These are phyloP conservation scores for Alnus rubra DNA, from an alignment of 306 rosid genomes.

Conservation along the genomic window DNA sequence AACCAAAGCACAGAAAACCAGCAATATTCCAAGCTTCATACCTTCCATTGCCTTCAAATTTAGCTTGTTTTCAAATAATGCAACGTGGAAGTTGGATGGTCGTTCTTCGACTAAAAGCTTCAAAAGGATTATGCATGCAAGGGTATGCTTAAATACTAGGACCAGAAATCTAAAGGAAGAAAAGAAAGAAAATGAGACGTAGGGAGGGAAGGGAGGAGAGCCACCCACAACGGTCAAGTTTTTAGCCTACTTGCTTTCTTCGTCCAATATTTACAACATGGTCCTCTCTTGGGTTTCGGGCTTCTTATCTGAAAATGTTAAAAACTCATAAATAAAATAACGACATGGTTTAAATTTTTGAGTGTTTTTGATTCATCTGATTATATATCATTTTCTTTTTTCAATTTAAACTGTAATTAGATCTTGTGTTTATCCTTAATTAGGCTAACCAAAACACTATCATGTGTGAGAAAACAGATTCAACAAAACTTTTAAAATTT, in stretches of 20 bases:
- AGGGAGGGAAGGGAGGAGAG: constrained; percentile 35
- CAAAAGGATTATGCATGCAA: not conserved
- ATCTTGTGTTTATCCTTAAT: too few species aligned
- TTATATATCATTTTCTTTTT: too few species aligned
- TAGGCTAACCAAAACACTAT: too few species aligned
- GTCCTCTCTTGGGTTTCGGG: too few species aligned
- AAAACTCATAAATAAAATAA: too few species aligned
- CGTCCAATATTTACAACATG: not conserved
- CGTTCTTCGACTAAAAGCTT: not conserved
- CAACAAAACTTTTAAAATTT: too few species aligned
- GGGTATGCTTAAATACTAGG: not conserved
- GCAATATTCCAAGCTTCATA: constrained; percentile 26
- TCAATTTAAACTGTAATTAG: too few species aligned
- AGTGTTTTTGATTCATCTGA: too few species aligned
- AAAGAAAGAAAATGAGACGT: constrained; percentile 29
- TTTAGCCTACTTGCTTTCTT: constrained; percentile 12
- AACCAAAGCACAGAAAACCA: constrained; percentile 29
- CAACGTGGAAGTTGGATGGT: not conserved
- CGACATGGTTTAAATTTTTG: too few species aligned
- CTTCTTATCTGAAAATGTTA: too few species aligned
- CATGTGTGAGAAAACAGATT: too few species aligned
- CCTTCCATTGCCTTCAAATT: constrained; percentile 1
- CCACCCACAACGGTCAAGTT: constrained; percentile 17
- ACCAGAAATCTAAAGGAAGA: constrained; percentile 2
- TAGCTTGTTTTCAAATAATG: not conserved